A percentile compares a stretch with the other conserved stretches of the same genome.
Conservation (phyloP, 176 grass and related monocot species). For the Oryza rufipogon region DNA sequence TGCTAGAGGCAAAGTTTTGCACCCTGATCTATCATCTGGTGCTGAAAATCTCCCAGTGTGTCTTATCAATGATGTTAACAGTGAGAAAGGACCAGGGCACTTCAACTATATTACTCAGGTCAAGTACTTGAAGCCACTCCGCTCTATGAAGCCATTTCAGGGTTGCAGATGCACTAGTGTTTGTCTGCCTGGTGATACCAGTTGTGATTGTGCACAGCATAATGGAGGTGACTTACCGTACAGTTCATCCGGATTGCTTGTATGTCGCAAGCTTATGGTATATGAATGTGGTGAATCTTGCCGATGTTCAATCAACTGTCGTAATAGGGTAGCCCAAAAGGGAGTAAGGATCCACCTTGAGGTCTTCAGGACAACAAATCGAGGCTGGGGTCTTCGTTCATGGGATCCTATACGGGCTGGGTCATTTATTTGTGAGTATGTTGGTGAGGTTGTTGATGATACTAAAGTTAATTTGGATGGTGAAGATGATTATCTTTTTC, state of each 20-base stretch:
- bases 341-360: slow-evolving; percentile 82
- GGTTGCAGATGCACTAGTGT: slow-evolving; percentile 70
- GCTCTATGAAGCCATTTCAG: slow-evolving; percentile 54
- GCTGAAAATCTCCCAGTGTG: slow-evolving; percentile 79
- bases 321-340: slow-evolving; percentile 82
- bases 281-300: slow-evolving; percentile 81
- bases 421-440: slow-evolving; percentile 89
- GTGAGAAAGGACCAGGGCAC: slow-evolving; percentile 67
- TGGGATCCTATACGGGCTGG: slow-evolving; percentile 89
- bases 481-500: slow-evolving; percentile 80
- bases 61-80: slow-evolving; percentile 84
- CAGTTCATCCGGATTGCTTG: slow-evolving; percentile 76
- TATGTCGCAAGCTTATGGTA: slow-evolving; percentile 66
- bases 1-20: slow-evolving; percentile 62
- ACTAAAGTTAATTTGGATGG: slow-evolving; percentile 53
- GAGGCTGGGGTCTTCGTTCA: slow-evolving; percentile 89
- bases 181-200: slow-evolving; percentile 71
- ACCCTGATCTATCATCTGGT: slow-evolving; percentile 84
- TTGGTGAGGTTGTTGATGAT: slow-evolving; percentile 73
- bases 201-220: slow-evolving; percentile 61
- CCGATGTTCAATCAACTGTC: slow-evolving; percentile 71
- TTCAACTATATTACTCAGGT: slow-evolving; percentile 74
- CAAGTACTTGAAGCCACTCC: slow-evolving; percentile 49
- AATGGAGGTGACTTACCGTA: slow-evolving; percentile 86
- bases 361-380: slow-evolving; percentile 83